phyloP scores from a whole-genome alignment of 164 flowering plant genomes.

The Annona squamosa region DNA sequence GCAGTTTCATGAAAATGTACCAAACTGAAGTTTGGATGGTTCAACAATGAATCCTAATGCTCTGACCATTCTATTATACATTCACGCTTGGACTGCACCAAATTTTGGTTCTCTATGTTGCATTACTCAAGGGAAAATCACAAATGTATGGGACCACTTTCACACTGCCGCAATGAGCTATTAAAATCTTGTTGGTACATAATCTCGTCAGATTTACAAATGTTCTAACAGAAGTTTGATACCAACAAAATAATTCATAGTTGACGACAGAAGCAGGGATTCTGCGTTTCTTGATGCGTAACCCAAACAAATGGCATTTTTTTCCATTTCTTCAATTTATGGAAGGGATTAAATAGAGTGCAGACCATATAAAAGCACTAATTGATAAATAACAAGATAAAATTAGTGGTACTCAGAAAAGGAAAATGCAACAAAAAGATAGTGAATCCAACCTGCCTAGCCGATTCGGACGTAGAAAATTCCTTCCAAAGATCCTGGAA shows the following conservation, averaged over 20 bases:
- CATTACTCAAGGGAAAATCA: too few species aligned
- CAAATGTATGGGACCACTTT: too few species aligned
- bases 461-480: slow-evolving; percentile 53
- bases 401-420: not conserved
- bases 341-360: not conserved
- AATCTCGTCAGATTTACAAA: not conserved
- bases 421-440: not conserved
- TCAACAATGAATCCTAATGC: too few species aligned
- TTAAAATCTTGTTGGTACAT: not conserved
- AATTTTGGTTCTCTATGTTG: too few species aligned
- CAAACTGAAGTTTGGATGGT: too few species aligned
- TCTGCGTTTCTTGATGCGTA: not conserved
- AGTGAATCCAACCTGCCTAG: slow-evolving; percentile 48
- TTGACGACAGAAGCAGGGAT: not conserved
- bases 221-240: not conserved
- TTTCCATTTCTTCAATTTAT: not conserved
- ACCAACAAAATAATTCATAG: not conserved
- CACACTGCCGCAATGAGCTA: not conserved
- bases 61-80: too few species aligned
- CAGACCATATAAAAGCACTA: not conserved
- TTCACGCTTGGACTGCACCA: too few species aligned
- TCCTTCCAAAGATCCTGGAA: slow-evolving; percentile 72
- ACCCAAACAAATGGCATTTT: not conserved
- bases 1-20: too few species aligned
- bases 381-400: not conserved